Evolutionary conservation across 2,329 filamentous ascomycete species (phyloP).

Genomic region (Epichloe typhina): DNA sequence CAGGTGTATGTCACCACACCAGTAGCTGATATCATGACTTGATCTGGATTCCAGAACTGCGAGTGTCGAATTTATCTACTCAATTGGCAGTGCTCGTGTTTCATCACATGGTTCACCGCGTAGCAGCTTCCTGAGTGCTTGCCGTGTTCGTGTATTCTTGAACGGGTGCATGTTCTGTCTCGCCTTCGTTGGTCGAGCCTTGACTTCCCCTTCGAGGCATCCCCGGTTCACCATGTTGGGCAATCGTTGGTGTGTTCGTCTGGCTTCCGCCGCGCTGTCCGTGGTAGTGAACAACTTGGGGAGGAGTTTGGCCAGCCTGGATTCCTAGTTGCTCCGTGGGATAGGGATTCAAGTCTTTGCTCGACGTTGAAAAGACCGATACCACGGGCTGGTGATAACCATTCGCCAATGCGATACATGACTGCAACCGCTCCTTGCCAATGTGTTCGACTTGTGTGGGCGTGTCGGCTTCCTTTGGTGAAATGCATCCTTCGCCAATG

Average conservation of each 20-base stretch:
- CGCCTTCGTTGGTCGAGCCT: slow-evolving; percentile 28
- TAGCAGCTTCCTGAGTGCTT: slow-evolving; percentile 7
- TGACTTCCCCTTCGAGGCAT: slow-evolving; percentile 35
- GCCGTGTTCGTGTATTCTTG: slow-evolving; percentile 20
- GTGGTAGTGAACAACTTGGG: slow-evolving; percentile 55
- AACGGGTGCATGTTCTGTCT: slow-evolving; percentile 22
- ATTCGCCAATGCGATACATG: slow-evolving; percentile 34
- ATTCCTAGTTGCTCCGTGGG: slow-evolving; percentile 51
- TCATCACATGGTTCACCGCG: background rate
- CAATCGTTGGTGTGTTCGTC: slow-evolving; percentile 47
- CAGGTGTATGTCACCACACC: background rate
- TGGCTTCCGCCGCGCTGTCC: slow-evolving; percentile 55
- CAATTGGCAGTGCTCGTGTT: background rate
- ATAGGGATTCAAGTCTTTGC: slow-evolving; percentile 55
- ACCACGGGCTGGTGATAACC: slow-evolving; percentile 57
- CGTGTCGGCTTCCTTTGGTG: slow-evolving; percentile 43
- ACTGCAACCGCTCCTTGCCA: slow-evolving; percentile 32
- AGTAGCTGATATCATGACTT: background rate
- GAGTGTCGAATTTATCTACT: background rate
- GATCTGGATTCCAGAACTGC: background rate
- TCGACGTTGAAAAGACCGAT: slow-evolving; percentile 57
- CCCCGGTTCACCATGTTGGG: slow-evolving; percentile 36
- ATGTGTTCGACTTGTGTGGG: slow-evolving; percentile 48
- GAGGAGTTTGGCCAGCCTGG: slow-evolving; percentile 48
- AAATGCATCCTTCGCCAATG: slow-evolving; percentile 35